Conservation (phyloP, 2,329 filamentous ascomycete genomes). For the Cryphonectria radicalis region DNA sequence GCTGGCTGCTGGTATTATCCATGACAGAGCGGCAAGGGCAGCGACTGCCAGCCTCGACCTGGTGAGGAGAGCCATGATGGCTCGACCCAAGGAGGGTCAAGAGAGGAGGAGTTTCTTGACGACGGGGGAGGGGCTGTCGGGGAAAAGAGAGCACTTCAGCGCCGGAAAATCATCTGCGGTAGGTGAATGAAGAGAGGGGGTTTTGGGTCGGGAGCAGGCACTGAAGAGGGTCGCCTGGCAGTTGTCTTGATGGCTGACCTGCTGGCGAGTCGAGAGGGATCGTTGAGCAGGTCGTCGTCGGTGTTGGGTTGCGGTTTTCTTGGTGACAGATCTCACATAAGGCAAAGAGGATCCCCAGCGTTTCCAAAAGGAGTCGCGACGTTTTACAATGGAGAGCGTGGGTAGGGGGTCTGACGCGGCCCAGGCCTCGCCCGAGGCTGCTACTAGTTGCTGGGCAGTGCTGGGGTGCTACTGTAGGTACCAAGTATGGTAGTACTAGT, state of each 20-base stretch:
- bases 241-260: not conserved
- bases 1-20: slow-evolving; percentile 40
- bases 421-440: not conserved
- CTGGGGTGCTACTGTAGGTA: not conserved
- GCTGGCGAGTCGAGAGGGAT: not conserved
- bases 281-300: not conserved
- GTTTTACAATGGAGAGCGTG: slow-evolving; percentile 1
- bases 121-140: not conserved
- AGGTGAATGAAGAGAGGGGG: not conserved
- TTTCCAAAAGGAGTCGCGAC: slow-evolving; percentile 12
- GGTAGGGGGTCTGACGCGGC: slow-evolving; percentile 10
- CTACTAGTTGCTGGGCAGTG: not conserved
- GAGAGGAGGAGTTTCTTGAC: slow-evolving; percentile 2
- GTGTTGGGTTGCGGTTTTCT: not conserved
- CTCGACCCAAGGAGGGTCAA: slow-evolving; percentile 25
- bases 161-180: slow-evolving; percentile 1
- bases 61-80: slow-evolving; percentile 34
- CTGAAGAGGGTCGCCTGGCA: not conserved
- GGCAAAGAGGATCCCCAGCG: slow-evolving; percentile 2
- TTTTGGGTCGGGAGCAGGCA: not conserved
- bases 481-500: not conserved
- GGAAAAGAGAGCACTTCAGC: slow-evolving; percentile 2
- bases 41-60: slow-evolving; percentile 34
- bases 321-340: slow-evolving; percentile 15
- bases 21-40: slow-evolving; percentile 47